These are phyloP conservation scores for Neospermospora avenae DNA, from an alignment of 2,329 filamentous ascomycete species.

Conservation along the genomic window DNA sequence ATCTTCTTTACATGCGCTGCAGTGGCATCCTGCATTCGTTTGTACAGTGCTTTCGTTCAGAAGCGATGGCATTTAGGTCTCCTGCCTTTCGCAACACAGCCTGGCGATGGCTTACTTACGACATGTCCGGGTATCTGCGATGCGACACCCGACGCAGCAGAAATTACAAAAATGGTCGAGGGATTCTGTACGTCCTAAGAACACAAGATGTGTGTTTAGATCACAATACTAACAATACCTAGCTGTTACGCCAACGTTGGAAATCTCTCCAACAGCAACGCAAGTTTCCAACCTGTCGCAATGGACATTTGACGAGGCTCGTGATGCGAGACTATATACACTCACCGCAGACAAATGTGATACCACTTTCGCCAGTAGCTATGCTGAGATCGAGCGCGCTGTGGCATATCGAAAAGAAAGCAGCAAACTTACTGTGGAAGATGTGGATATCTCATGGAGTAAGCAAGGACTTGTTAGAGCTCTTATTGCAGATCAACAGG, in stretches of 20 bases:
- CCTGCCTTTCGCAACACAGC: background rate
- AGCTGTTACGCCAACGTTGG: background rate
- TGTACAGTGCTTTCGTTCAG: background rate
- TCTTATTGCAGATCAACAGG: conserved; percentile 22
- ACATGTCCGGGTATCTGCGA: background rate
- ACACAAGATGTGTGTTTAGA: background rate
- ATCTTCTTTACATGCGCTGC: background rate
- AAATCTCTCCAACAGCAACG: background rate
- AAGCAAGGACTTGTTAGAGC: conserved; percentile 14
- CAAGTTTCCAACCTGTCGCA: background rate
- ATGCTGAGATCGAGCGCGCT: conserved; percentile 17
- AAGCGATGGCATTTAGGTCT: background rate
- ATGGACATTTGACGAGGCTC: conserved; percentile 1
- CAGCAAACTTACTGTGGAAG: conserved; percentile 3
- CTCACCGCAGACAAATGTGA: conserved; percentile 7
- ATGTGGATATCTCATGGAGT: conserved; percentile 16
- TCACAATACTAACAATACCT: background rate
- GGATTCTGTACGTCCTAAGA: background rate
- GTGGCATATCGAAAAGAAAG: conserved; percentile 8
- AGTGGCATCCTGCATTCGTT: background rate
- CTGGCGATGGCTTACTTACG: background rate
- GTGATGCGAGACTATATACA: conserved; percentile 5
- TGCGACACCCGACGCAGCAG: background rate
- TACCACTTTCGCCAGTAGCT: conserved; percentile 7
- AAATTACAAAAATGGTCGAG: background rate